These are phyloP conservation scores for Neolentinus lepideus DNA, from an alignment of 1,284 basidiomycete species.

Conservation along the genomic window DNA sequence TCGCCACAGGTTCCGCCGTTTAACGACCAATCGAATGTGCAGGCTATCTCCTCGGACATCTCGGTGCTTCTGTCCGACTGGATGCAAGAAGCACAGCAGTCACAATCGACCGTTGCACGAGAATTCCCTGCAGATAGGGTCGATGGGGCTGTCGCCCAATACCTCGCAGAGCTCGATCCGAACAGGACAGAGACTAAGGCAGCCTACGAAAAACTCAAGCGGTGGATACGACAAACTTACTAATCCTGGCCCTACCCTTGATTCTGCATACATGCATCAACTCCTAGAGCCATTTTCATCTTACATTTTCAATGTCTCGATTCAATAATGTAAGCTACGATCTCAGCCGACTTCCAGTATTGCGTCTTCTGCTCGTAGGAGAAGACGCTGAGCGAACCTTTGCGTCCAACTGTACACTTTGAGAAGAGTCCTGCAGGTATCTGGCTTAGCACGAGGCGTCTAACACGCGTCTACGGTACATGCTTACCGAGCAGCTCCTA, in stretches of 20 bases:
- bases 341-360: conserved; percentile 56
- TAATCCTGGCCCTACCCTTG: conserved; percentile 17
- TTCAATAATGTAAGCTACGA: not conserved
- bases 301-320: not conserved
- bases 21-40: conserved; percentile 70
- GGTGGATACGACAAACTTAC: conserved; percentile 62
- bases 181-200: conserved; percentile 50
- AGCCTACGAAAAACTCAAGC: conserved; percentile 60
- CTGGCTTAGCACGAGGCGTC: not conserved
- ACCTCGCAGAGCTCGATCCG: conserved; percentile 59
- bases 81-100: conserved; percentile 65
- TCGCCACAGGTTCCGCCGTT: conserved; percentile 68
- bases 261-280: not conserved
- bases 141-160: conserved; percentile 63
- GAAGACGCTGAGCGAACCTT: conserved; percentile 45
- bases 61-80: conserved; percentile 69
- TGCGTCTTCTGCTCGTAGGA: conserved; percentile 67
- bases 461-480: not conserved
- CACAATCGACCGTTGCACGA: conserved; percentile 45
- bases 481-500: conserved; percentile 57
- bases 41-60: conserved; percentile 73
- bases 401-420: conserved; percentile 65
- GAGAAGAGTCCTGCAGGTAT: conserved; percentile 47
- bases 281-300: not conserved
- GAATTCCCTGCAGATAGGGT: conserved; percentile 70